Base-by-base conservation (phyloP, 179 eudicot species). In the Silene noctiflora region DNA sequence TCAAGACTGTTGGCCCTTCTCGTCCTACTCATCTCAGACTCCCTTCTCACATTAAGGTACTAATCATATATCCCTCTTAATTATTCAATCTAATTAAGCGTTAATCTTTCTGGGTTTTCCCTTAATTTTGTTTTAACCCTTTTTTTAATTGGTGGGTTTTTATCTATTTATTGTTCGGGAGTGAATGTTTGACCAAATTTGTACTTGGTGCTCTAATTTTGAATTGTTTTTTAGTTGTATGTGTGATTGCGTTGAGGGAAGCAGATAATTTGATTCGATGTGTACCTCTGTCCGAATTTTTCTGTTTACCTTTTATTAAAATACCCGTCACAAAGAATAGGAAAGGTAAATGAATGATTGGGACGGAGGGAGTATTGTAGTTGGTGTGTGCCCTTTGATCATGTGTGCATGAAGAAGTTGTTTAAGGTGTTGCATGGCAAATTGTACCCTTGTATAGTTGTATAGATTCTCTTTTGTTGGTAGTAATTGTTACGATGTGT, bases 1-100 rank as follows among this genome's bases (percentile, higher is more conserved):
- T 90, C 66, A 93, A 85, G 74, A 86, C 88, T 66, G 77, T 94
- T 31, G 98, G 98, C n/a, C 97, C 98, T 75, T 73, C 86, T 73
- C 97, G 90, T 19, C 93, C 94, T 59, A 82, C 87, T 81, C 89
- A 84, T 72, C 83, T 94, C 64, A 73, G n/a, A 31, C 78, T 92
- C 19, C 92, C 96, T 73, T 71, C 87, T 77, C 81, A 76, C 8
- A 81, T 89, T 79, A 87, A 90, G 83, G 98, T 94, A 76, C 22
- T 21, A 24, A 10, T 27, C 1, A 39, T 16, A 22, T 0, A 12
- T 39, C n/a, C 17, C 73, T 51, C 20, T 27, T 74, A 24, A 59
- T 71, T 44, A 1, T 8, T 58, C 10, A 8, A 12, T 69, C 56
- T 22, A 10, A 22, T 10, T 4, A 44, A 11, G 21, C 11, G 33